Base-by-base conservation (phyloP, 2,329 filamentous ascomycete genomes). In the Pyrenophora tritici-repentis region DNA sequence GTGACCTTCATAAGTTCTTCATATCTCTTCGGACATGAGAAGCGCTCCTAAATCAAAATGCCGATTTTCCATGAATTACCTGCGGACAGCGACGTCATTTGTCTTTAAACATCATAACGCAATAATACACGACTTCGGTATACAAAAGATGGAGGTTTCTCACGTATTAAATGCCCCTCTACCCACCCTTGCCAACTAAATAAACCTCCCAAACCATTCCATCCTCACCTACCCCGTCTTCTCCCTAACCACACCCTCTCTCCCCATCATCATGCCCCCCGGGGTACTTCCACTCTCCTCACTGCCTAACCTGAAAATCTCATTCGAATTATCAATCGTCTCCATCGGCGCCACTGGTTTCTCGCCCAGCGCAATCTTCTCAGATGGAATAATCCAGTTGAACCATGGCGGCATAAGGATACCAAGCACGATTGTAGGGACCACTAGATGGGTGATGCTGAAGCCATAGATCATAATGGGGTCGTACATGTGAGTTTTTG, bases 391-490 rank as follows among this genome's bases (percentile, higher is more conserved):
- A 8, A 47, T 47, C 35, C 35, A 47, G 33, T 51, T 37, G 32
- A 52, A 43, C 47, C 47, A 50, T 0, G 31, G 17, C 7, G 47
- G 47, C n/a, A 50, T 39, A 10, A 50, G 16, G 1, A 45, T 22
- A 4, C 37, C 33, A 2, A 47, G 17, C 6, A 52, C 38, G 20
- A 46, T 24, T 7, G 44, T 47, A 1, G 37, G 44, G 3, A 41
- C 10, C 8, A 52, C 49, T 17, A 58, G 26, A 34, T 60, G 51
- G 3, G 52, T 48, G 2, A 66, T 46, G 26, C 61, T 62, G 39
- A 66, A 66, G n/a, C 63, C 63, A 9, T 55, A 48, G 36, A 66
- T 62, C 55, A 65, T 63, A 47, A 66, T 63, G 2, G 63, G 60
- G 24, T 63, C 58, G 47, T 52, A 59, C 6, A 55, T 52, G 4